Base-by-base conservation (phyloP, 2,329 filamentous ascomycete species). In the Colletotrichum sp. region DNA sequence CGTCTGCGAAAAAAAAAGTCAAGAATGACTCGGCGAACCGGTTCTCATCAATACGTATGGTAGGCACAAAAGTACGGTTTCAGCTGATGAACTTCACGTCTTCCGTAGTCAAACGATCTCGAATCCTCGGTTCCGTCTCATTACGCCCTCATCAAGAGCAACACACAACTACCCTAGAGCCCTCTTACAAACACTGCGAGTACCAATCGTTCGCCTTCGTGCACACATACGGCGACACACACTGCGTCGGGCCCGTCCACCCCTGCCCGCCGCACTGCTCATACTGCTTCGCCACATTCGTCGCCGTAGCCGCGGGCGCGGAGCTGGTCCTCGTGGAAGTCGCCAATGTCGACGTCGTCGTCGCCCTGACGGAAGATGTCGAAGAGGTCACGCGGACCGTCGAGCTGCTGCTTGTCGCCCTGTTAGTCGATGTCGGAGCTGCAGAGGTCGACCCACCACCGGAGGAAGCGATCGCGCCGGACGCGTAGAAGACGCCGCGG, bases 191-290 rank as follows among this genome's bases (percentile, higher is more conserved):
- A 79, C 86, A 88, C 80, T 88, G 86, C 28, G 75, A 84, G 81
- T 87, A 88, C 78, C 79, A 88, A 63, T 82, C 80, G 77, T 87
- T 88, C 69, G 39, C 6, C 30, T 30, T 44, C 18, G 71, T 80
- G 78, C 87, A 88, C 1, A 78, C 80, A 66, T 86, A 87, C 10
- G 87, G 88, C 21, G 84, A 80, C 15, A 85, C 81, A 52, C 87
- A 89, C 1, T 82, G 83, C 5, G 82, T 87, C 2, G 80, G 44
- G 0, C 87, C 87, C 10, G 79, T 79, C 80, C 81, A 88, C 16
- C 74, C 77, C 15, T 79, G 80, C 21, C 87, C 88, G 34, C 88
- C 88, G 44, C 87, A 89, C 78, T 89, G 87, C 3, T 76, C 82
- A 73, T 67, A 80, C 44, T 78, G 79, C 18, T 68, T 66, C 6